Conservation (phyloP, 2,329 filamentous ascomycete species). For the Penicillium sp. region DNA sequence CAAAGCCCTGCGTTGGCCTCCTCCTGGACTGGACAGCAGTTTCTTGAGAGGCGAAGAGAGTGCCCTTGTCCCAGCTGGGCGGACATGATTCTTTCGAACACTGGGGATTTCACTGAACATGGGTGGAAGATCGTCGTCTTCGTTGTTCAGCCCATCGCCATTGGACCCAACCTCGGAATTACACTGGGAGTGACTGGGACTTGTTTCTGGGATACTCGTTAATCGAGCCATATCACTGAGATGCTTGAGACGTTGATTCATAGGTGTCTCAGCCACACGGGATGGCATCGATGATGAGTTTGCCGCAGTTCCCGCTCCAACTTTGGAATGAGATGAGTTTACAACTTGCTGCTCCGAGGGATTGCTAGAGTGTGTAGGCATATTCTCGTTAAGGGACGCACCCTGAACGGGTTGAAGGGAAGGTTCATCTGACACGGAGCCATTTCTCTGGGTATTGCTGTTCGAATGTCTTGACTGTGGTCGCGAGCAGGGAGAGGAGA, state of each 20-base stretch:
- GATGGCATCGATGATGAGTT: constrained; percentile 40
- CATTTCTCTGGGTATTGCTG: background rate
- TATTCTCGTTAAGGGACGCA: constrained; percentile 5
- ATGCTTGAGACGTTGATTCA: constrained; percentile 23
- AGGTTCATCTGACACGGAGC: constrained; percentile 1
- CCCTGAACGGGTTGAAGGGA: constrained; percentile 5
- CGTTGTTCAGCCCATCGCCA: constrained; percentile 27
- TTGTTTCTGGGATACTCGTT: constrained; percentile 40
- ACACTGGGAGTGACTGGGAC: constrained; percentile 26
- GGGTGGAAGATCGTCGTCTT: constrained; percentile 39
- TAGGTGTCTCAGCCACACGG: constrained; percentile 39
- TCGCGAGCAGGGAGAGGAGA: constrained; percentile 24
- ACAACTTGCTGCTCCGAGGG: constrained; percentile 2
- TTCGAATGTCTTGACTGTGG: constrained; percentile 10
- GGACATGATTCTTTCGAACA: constrained; percentile 18
- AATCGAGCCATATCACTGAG: constrained; percentile 27
- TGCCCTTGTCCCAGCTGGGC: constrained; percentile 17
- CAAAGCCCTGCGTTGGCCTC: constrained; percentile 35
- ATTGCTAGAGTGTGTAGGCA: constrained; percentile 16
- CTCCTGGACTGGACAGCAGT: constrained; percentile 39
- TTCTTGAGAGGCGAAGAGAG: constrained; percentile 28
- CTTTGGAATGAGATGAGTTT: constrained; percentile 5
- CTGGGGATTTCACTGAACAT: constrained; percentile 19
- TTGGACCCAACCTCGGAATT: constrained; percentile 23
- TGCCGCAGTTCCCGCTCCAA: constrained; percentile 13